Conservation (phyloP, 1,139 yeast genomes). For the Sugiyamaella paludigena region DNA sequence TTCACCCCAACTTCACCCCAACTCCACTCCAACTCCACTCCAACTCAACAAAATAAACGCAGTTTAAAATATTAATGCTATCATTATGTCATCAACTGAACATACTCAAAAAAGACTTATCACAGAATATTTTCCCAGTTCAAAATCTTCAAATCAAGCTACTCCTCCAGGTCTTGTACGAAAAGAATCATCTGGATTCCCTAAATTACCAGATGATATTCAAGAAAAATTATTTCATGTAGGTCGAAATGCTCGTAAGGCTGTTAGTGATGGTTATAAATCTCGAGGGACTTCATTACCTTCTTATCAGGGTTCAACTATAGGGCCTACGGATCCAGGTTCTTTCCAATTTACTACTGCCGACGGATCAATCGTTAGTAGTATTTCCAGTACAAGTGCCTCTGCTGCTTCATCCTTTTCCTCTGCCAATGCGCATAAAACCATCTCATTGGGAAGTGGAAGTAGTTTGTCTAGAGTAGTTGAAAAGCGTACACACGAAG, state of each 20-base stretch:
- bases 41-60: no score
- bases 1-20: no score
- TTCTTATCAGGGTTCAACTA: conserved; percentile 27
- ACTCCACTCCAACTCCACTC: no score
- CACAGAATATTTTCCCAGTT: conserved; percentile 12
- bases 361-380: conserved; percentile 17
- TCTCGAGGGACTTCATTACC: conserved; percentile 25
- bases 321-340: conserved; percentile 24
- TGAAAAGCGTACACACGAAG: conserved; percentile 22
- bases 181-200: conserved; percentile 18
- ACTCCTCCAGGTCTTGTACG: conserved; percentile 13
- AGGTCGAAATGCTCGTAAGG: conserved; percentile 35
- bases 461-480: neutral
- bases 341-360: conserved; percentile 15
- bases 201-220: conserved; percentile 29
- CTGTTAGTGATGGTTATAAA: conserved; percentile 35
- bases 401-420: conserved; percentile 9
- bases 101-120: conserved; percentile 13
- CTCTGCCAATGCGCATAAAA: neutral
- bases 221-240: conserved; percentile 30
- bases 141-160: conserved; percentile 3
- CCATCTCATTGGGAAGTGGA: neutral
- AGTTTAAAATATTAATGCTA: no score
- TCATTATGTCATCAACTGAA: conserved; percentile 4
- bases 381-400: conserved; percentile 20